Evolutionary conservation across 2,329 filamentous ascomycete species (phyloP).

Genomic region (Sclerotinia glacialis): DNA sequence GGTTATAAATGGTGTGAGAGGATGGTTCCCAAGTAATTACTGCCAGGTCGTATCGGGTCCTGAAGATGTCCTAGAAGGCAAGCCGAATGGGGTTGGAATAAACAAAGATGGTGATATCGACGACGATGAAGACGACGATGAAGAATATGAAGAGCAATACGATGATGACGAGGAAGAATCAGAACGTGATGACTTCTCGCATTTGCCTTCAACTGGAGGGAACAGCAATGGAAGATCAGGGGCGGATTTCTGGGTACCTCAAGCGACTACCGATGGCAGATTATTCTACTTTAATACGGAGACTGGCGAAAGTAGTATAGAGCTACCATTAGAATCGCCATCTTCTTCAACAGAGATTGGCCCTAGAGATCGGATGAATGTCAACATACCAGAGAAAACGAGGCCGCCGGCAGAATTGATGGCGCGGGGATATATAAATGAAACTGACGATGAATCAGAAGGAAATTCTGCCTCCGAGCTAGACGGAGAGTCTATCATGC

Average conservation of each 20-base stretch:
- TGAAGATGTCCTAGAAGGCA: constrained; percentile 66
- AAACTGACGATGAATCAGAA: constrained; percentile 89
- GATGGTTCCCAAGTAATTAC: constrained; percentile 99
- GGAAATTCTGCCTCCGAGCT: constrained; percentile 78
- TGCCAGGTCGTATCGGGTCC: constrained; percentile 80
- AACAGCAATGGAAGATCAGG: constrained; percentile 69
- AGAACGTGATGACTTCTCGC: constrained; percentile 55
- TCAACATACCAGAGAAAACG: constrained; percentile 84
- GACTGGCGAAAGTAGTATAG: constrained; percentile 91
- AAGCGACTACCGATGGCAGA: constrained; percentile 88
- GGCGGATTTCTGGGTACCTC: constrained; percentile 97
- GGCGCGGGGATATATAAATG: constrained; percentile 74
- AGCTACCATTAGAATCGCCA: constrained; percentile 89
- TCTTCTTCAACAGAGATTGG: constrained; percentile 76
- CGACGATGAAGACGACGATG: constrained; percentile 64
- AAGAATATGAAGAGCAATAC: constrained; percentile 59
- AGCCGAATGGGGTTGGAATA: constrained; percentile 50
- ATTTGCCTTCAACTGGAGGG: constrained; percentile 66
- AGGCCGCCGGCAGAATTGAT: constrained; percentile 88
- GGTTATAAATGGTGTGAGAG: constrained; percentile 91
- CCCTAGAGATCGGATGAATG: constrained; percentile 83
- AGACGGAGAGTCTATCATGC: constrained; percentile 72
- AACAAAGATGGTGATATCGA: constrained; percentile 58
- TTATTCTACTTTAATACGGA: constrained; percentile 98
- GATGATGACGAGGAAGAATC: constrained; percentile 65